Conservation (phyloP, 2,329 filamentous ascomycete species). For the Scleromitrula shiraiana region DNA sequence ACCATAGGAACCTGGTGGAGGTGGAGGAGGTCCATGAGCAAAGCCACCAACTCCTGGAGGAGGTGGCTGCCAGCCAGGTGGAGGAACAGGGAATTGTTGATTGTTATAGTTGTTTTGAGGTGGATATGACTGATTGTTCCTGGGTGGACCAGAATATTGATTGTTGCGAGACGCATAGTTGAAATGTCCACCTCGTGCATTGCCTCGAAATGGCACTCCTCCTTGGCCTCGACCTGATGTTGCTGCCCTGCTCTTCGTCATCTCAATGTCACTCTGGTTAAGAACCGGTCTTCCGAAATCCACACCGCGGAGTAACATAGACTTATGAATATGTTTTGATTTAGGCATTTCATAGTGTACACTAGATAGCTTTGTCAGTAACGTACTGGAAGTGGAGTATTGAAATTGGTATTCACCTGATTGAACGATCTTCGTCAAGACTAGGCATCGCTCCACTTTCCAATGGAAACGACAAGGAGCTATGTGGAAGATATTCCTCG, state of each 20-base stretch:
- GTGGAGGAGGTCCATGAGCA: conserved; percentile 38
- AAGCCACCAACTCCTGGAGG: conserved; percentile 39
- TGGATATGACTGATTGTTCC: conserved; percentile 7
- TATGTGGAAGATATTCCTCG: conserved; percentile 76
- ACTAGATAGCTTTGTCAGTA: conserved; percentile 38
- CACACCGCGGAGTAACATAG: conserved; percentile 83
- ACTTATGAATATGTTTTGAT: conserved; percentile 71
- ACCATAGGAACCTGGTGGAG: conserved; percentile 31
- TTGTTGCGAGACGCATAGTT: conserved; percentile 40
- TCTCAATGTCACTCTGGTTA: conserved; percentile 66
- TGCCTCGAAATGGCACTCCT: conserved; percentile 51
- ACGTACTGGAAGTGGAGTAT: neutral
- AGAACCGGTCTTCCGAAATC: conserved; percentile 65
- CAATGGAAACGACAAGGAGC: conserved; percentile 70
- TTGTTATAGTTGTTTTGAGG: conserved; percentile 16
- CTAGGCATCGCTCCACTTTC: conserved; percentile 63
- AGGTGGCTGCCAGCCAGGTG: conserved; percentile 35
- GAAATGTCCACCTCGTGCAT: conserved; percentile 41
- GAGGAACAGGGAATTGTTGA: conserved; percentile 21
- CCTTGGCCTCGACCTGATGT: conserved; percentile 62
- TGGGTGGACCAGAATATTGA: conserved; percentile 11
- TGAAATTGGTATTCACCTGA: conserved; percentile 53
- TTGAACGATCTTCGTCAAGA: conserved; percentile 76
- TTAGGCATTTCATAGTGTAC: conserved; percentile 80
- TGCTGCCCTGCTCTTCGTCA: conserved; percentile 57